Conservation (phyloP, 202 grass and related monocot species). For the Hordeum pubiflorum region DNA sequence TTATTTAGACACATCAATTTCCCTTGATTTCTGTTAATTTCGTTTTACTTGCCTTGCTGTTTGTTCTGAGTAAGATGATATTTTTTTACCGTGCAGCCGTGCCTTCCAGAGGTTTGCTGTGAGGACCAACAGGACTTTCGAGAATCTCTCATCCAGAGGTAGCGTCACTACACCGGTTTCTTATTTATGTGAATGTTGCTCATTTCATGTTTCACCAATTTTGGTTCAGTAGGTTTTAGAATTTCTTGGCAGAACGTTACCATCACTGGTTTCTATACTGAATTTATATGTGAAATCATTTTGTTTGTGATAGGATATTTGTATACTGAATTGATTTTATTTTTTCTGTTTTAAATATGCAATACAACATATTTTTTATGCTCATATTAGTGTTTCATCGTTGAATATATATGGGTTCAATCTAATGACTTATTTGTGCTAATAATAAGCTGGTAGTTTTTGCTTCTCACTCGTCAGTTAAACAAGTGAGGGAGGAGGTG, state of each 20-base stretch:
- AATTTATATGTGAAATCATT: not conserved
- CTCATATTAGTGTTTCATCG: not conserved
- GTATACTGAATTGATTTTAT: too few relatives aligned
- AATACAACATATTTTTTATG: not conserved
- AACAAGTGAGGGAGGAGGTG: constrained; percentile 45
- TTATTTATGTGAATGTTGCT: too few relatives aligned
- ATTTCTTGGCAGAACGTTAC: too few relatives aligned
- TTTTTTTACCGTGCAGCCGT: constrained; percentile 31
- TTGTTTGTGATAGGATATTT: not conserved
- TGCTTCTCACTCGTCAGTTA: constrained; percentile 21
- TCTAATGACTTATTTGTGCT: not conserved
- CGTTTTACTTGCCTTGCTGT: not conserved
- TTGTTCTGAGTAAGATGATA: not conserved
- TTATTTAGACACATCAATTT: not conserved
- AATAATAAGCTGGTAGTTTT: not conserved
- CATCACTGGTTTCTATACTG: not conserved
- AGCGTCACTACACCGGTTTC: not conserved
- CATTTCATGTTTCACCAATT: too few relatives aligned
- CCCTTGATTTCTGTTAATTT: too few relatives aligned
- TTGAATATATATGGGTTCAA: too few relatives aligned
- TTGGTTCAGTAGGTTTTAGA: too few relatives aligned
- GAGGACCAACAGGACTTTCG: constrained; percentile 51
- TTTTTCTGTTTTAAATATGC: not conserved
- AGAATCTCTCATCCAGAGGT: constrained; percentile 59
- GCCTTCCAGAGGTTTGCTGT: constrained; percentile 78